Evolutionary conservation across 2,329 filamentous ascomycete genomes (phyloP).

Genomic region (Didymella exigua): DNA sequence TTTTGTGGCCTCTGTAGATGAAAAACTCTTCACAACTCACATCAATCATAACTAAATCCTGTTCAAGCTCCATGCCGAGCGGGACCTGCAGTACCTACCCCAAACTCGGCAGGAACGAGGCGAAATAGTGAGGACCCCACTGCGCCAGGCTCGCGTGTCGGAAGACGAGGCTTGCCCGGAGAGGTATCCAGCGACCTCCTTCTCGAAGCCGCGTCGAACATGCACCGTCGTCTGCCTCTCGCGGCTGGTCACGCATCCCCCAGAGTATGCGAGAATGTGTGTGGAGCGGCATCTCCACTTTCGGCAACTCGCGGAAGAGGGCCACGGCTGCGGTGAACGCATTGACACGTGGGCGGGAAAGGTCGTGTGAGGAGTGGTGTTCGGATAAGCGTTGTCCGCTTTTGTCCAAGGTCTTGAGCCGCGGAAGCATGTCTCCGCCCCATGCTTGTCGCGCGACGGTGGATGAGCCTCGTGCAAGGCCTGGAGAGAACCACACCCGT

Average conservation of each 20-base stretch:
- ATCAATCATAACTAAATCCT: no score
- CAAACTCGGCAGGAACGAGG: not conserved
- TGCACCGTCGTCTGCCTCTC: not conserved
- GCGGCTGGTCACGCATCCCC: not conserved
- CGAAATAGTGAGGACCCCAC: no score
- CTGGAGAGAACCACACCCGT: not conserved
- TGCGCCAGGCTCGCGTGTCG: not conserved
- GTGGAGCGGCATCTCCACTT: constrained; percentile 10
- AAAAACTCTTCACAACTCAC: no score
- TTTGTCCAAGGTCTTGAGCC: constrained; percentile 7
- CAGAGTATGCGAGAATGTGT: not conserved
- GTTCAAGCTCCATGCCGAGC: not conserved
- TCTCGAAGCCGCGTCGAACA: not conserved
- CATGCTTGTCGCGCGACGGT: constrained; percentile 8
- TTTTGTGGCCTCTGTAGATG: no score
- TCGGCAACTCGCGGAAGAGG: constrained; percentile 9
- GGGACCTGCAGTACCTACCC: not conserved
- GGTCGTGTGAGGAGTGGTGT: not conserved
- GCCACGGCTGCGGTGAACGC: constrained; percentile 2
- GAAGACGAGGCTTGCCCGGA: not conserved
- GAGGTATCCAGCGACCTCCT: not conserved
- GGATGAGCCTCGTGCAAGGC: not conserved
- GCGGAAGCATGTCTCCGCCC: not conserved
- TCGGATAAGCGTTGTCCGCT: constrained; percentile 5
- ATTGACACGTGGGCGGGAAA: constrained; percentile 7